A percentile compares a stretch with the other conserved stretches of the same genome.
Conservation (phyloP, 2,329 filamentous ascomycete species). For the Fusarium sp. region DNA sequence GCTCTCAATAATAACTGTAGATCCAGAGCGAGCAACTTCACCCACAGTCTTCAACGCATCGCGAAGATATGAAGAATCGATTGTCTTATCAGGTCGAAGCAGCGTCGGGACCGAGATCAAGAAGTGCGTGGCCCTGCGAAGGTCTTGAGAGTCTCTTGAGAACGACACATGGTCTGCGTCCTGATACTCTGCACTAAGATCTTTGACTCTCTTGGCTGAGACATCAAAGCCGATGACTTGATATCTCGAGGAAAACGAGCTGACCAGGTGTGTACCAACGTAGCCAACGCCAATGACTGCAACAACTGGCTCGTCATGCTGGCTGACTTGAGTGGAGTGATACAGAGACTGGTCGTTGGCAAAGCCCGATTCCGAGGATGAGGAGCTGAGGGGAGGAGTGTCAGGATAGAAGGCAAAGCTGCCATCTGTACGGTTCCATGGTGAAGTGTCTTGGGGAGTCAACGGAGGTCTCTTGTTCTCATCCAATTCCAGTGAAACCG, state of each 20-base stretch:
- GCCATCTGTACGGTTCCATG: conserved; percentile 19
- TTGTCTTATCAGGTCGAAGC: conserved; percentile 58
- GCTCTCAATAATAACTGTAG: conserved; percentile 64
- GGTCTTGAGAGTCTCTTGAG: conserved; percentile 52
- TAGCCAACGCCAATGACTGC: conserved; percentile 66
- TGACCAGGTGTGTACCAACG: conserved; percentile 62
- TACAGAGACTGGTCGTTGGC: background rate
- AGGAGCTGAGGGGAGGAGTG: conserved; percentile 25
- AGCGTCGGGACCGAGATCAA: conserved; percentile 66
- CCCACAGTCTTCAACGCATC: conserved; percentile 59
- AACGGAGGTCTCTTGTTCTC: background rate
- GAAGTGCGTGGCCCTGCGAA: conserved; percentile 61
- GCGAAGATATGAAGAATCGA: conserved; percentile 61
- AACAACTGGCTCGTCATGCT: conserved; percentile 50
- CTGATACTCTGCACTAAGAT: conserved; percentile 49
- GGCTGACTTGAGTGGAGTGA: background rate
- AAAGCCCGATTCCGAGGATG: conserved; percentile 7
- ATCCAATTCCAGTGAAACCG: background rate
- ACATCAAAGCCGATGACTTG: conserved; percentile 62
- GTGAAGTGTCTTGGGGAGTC: conserved; percentile 8
- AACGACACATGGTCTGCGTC: conserved; percentile 39
- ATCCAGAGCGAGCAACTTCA: conserved; percentile 56
- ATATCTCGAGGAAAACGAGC: conserved; percentile 57
- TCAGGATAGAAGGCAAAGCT: conserved; percentile 24
- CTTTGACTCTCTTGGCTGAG: conserved; percentile 52